A percentile compares a stretch with the other conserved stretches of the same genome.
phyloP scores from a whole-genome alignment of 768 basidiomycete genomes.

The Agrocybe pediades region DNA sequence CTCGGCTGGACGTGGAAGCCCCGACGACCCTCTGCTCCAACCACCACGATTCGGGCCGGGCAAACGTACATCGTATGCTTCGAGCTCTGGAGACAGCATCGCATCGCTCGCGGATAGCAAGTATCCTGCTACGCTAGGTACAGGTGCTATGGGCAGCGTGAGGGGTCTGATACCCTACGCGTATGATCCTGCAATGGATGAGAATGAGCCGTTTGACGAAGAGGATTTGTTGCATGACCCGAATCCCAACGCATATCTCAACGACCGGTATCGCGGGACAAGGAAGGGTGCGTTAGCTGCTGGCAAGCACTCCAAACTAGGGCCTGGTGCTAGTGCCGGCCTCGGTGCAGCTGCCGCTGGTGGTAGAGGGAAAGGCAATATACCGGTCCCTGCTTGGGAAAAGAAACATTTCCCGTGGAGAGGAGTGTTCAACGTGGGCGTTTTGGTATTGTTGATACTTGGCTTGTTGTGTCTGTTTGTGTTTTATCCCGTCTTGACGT shows the following conservation, averaged over 20 bases:
- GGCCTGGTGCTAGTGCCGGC: neutral
- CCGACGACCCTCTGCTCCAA: slow-evolving; percentile 29
- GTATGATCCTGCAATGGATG: slow-evolving; percentile 66
- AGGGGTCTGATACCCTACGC: slow-evolving; percentile 64
- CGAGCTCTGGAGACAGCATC: slow-evolving; percentile 41
- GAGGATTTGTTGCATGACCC: slow-evolving; percentile 80
- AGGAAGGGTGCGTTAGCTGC: neutral
- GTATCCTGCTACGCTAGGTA: slow-evolving; percentile 45
- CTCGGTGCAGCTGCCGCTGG: neutral
- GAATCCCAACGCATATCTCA: slow-evolving; percentile 25
- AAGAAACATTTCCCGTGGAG: slow-evolving; percentile 43
- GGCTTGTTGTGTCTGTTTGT: slow-evolving; percentile 76
- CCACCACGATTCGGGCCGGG: slow-evolving; percentile 28
- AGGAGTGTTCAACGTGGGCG: slow-evolving; percentile 64
- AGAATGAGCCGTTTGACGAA: slow-evolving; percentile 58
- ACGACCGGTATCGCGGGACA: neutral
- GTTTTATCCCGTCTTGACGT: slow-evolving; percentile 72
- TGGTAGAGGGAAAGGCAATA: slow-evolving; percentile 15
- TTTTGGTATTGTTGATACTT: slow-evolving; percentile 62
- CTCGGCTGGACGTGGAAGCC: neutral
- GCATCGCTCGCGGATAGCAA: slow-evolving; percentile 65
- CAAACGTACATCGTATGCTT: slow-evolving; percentile 32
- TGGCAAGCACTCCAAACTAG: neutral
- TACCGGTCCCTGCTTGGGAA: slow-evolving; percentile 9
- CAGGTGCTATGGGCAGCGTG: slow-evolving; percentile 11